These are phyloP conservation scores for Phtheirospermum japonicum DNA, from an alignment of 257 asterid species.

Conservation along the genomic window DNA sequence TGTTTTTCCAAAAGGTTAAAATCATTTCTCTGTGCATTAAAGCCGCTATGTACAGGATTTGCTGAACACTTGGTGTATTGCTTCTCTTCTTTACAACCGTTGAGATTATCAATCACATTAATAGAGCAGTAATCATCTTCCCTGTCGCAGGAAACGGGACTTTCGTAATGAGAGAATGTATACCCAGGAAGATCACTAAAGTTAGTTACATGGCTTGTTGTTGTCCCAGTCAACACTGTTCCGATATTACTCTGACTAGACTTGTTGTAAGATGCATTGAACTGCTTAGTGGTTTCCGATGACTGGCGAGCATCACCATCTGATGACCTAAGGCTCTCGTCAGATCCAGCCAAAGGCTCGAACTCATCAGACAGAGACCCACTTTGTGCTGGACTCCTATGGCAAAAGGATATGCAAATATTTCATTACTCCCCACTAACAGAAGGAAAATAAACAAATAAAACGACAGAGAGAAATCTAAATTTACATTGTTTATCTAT, in stretches of 20 bases:
- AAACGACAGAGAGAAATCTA: neutral
- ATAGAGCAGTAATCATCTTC: constrained; percentile 36
- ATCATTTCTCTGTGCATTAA: constrained; percentile 30
- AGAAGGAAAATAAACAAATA: neutral
- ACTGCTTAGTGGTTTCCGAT: constrained; percentile 32
- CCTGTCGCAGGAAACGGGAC: constrained; percentile 36
- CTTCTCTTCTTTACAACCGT: constrained; percentile 35
- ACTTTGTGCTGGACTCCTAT: constrained; percentile 76
- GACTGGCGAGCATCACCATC: constrained; percentile 46
- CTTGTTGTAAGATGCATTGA: constrained; percentile 46
- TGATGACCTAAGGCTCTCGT: constrained; percentile 40
- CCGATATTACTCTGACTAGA: constrained; percentile 38
- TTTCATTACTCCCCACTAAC: no score
- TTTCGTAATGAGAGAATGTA: constrained; percentile 38
- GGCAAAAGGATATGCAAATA: constrained; percentile 20
- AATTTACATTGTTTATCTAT: neutral
- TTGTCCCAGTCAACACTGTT: constrained; percentile 36
- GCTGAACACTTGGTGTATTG: constrained; percentile 26
- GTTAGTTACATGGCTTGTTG: constrained; percentile 30
- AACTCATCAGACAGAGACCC: constrained; percentile 61
- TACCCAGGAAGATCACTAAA: constrained; percentile 47
- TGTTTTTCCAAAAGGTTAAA: constrained; percentile 28
- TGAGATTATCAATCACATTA: constrained; percentile 33
- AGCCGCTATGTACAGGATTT: constrained; percentile 31
- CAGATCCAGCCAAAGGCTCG: constrained; percentile 67